Evolutionary conservation across 306 rosid species (phyloP), one percentile per base, ranked within the genome.

Genomic region (Glycine latifolia): DNA sequence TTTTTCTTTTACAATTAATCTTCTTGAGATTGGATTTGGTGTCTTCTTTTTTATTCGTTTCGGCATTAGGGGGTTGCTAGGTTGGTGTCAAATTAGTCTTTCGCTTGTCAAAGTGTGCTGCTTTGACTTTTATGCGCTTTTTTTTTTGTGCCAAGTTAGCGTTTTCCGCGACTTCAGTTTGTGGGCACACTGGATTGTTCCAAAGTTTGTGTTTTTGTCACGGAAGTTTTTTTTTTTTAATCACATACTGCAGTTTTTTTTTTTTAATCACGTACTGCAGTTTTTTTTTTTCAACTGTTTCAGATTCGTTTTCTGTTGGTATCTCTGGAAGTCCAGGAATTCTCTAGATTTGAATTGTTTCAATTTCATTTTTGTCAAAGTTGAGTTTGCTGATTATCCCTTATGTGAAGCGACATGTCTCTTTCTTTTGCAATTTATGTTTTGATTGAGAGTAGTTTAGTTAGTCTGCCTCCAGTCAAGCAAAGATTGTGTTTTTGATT

Each of bases 111-210:
- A 80, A 84, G 37, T 70, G 5, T 46, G 79, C 12, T 66, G 53
- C 84, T 84, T 81, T 87, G 86, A 84, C 86, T 84, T 81, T 60
- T 33, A 6, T 68, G 75, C 33, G 31, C 71, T 52, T 48, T 52
- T 41, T 48, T 48, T 10, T 4, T 10, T 66, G 61, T 75, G 53
- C 76, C 47, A 14, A 66, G 3, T 58, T 59, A 60, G 72, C 77
- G 10, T 61, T 68, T 84, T 73, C 75, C 39, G 84, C 62, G 77
- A 62, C 61, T 78, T 77, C 35, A 56, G 62, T 39, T 41, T 82
- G 15, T 66, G 78, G 78, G 78, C 52, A 46, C 71, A 16, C 35
- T 17, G 33, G 77, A 58, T 70, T 50, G 81, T 75, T 73, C 78
- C 33, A 14, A 73, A 79, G 61, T 52, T 69, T 52, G 82, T 63